Base-by-base conservation (phyloP, 148 eudicot genomes). In the Persicaria tinctoria region DNA sequence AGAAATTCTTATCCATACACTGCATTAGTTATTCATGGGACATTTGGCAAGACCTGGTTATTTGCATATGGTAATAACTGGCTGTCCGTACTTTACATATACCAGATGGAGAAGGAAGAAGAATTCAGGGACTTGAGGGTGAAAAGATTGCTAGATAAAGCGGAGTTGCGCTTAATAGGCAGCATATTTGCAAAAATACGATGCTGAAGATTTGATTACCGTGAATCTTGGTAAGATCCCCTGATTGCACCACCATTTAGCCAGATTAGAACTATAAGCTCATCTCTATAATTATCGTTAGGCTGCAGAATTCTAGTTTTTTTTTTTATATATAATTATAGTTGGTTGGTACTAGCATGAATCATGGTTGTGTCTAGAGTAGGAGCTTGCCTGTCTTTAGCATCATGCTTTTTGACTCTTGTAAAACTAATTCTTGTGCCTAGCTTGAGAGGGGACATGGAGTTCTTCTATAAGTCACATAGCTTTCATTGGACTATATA, bases 101-200 rank as follows among this genome's bases (percentile, higher is more conserved):
- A 84, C 77, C 87, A 82, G 90, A 85, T 38, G 85, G 76, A 78
- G 83, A 74, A 41, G 79, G 81, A 57, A 73, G 79, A 64, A 74
- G 79, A 41, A 68, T 72, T 51, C 80, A 80, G 63, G 80, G 83
- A 56, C 77, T 74, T 68, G 82, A 76, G 4, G 82, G 79, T 55
- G 80, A 80, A 73, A 86, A 78, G 48, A 63, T 73, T 45, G 72
- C 69, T 47, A 72, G 62, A 23, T 76, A 73, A 75, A 80, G 84
- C 74, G 68, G 76, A 60, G 79, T 32, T 54, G 70, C 70, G 45
- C 20, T 78, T 13, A 83, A 82, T 60, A 80, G 75, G 62, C 81
- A 78, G 82, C 79, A 79, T 73, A 78, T 72, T 54, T 79, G 70
- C 7, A 68, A 82, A 5, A 49, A 70, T 78, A 32, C 49, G 20